phyloP scores from a whole-genome alignment of 768 basidiomycete species.

The Kwoniella dejecticola region DNA sequence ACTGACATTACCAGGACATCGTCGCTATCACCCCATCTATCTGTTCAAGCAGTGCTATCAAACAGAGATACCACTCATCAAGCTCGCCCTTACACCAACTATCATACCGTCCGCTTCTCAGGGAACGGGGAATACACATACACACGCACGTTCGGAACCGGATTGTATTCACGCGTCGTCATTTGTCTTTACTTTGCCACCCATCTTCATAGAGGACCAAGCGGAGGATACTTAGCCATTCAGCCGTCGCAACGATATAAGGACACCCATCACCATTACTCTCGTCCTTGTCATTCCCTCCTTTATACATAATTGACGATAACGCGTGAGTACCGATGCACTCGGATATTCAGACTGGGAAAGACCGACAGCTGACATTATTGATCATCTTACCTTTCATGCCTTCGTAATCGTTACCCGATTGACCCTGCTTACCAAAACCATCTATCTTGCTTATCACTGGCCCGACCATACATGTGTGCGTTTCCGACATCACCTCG shows the following conservation, averaged over 20 bases:
- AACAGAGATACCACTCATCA: too few species aligned
- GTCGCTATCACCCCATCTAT: background rate
- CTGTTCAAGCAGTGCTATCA: too few species aligned
- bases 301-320: background rate
- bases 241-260: background rate
- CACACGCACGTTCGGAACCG: background rate
- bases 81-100: too few species aligned
- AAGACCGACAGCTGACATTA: background rate
- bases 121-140: too few species aligned
- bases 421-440: too few species aligned
- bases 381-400: background rate
- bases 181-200: slow-evolving; percentile 1
- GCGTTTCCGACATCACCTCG: too few species aligned
- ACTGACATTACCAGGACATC: background rate
- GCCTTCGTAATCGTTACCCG: background rate
- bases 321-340: slow-evolving; percentile 1
- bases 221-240: too few species aligned
- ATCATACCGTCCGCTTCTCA: too few species aligned
- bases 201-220: background rate
- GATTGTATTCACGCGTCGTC: slow-evolving; percentile 9
- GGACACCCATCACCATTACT: background rate
- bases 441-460: background rate
- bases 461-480: too few species aligned
- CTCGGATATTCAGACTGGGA: background rate
- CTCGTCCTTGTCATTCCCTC: background rate